Evolutionary conservation across 2,329 filamentous ascomycete genomes (phyloP).

Genomic region (Xylariaceae sp.): DNA sequence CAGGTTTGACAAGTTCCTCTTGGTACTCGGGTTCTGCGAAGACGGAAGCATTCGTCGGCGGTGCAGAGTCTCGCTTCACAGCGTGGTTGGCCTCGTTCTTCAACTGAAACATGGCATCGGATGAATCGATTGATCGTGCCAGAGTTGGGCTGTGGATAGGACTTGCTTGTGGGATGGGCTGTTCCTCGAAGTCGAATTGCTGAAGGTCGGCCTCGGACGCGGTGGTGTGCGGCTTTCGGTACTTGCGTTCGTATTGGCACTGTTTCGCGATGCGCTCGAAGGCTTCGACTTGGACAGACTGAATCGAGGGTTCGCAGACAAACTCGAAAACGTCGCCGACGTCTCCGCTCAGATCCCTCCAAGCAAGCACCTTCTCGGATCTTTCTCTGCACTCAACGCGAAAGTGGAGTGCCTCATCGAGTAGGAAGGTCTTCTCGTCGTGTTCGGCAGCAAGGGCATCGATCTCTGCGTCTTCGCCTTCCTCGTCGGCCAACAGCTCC

Average conservation of each 20-base stretch:
- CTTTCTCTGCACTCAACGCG: constrained; percentile 79
- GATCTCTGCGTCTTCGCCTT: constrained; percentile 76
- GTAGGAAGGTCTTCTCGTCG: constrained; percentile 95
- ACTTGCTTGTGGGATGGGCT: constrained; percentile 66
- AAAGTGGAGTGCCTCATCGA: constrained; percentile 91
- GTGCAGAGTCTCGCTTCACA: constrained; percentile 45
- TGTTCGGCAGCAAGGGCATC: constrained; percentile 78
- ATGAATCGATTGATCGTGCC: constrained; percentile 57
- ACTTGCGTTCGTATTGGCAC: constrained; percentile 98
- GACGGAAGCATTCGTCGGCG: constrained; percentile 27
- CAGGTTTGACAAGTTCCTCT: constrained; percentile 37
- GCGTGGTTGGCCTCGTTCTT: constrained; percentile 50
- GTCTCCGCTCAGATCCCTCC: constrained; percentile 94
- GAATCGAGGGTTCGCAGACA: constrained; percentile 79
- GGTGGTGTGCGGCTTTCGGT: constrained; percentile 75
- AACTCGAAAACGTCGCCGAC: constrained; percentile 96
- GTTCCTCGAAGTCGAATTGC: constrained; percentile 78
- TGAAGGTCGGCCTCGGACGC: constrained; percentile 80
- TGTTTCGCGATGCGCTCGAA: constrained; percentile 84
- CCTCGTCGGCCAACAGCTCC: constrained; percentile 86
- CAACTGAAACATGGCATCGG: constrained; percentile 59
- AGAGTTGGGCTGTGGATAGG: constrained; percentile 62
- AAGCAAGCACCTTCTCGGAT: constrained; percentile 85
- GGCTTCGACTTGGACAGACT: constrained; percentile 70
- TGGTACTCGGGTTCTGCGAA: constrained; percentile 39